Evolutionary conservation across 2,329 filamentous ascomycete species (phyloP), one percentile per base, ranked within the genome.

Genomic region (Cyphellophora attinorum): DNA sequence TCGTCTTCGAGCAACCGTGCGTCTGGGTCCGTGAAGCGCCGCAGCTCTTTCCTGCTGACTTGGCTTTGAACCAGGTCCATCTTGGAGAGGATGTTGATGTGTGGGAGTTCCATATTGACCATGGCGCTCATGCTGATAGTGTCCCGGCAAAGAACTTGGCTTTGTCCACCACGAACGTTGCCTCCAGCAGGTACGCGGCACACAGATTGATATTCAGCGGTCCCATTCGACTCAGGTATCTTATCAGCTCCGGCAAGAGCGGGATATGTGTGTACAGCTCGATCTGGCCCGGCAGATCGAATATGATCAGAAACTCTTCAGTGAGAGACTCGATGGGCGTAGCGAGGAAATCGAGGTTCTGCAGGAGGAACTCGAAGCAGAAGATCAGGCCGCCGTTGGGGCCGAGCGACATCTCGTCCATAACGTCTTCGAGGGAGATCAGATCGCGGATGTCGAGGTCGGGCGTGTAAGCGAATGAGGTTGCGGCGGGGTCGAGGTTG

Each of bases 201-300:
- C 89, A 95, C 49, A 96, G 76, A 51, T 81, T 85, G 55, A 96
- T 82, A 59, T 94, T 89, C 47, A 96, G 70, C 13, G 79, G 74
- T 6, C 88, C 88, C 8, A 77, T 68, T 43, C 81, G 76, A 27
- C 81, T 85, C 33, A 96, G 71, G 55, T 85, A 85, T 52, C 79
- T 81, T 46, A 89, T 79, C 31, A 98, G 74, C 13, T 78, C 75
- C 1, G 91, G 91, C 19, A 98, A 68, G 46, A 98, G 82, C 25
- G 91, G 91, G 19, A 96, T 83, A 57, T 98, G 91, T 2, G 89
- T 96, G 64, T 96, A 98, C 11, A 98, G 76, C 64, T 98, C 91
- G 59, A 98, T 96, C 65, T 98, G 91, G 38, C 91, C 91, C 0
- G 91, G 91, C 83, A 96, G 95, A 62, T 98, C 91, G 63, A 98